A percentile compares a stretch with the other conserved stretches of the same genome.
Conservation (phyloP, 345 rosid species). For the Ailanthus altissimus region DNA sequence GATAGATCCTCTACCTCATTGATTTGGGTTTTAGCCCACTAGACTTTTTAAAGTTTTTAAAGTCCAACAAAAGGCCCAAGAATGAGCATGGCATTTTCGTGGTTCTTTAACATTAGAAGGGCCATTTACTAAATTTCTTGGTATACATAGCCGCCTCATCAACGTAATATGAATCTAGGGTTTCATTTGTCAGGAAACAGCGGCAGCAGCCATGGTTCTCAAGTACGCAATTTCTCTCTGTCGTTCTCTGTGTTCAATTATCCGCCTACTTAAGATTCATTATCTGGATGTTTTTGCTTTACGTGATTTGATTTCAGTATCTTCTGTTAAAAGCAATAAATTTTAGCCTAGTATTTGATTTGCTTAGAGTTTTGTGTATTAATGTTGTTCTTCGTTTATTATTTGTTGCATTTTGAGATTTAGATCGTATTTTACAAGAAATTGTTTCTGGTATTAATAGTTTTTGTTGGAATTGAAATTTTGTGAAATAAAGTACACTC, state of each 20-base stretch:
- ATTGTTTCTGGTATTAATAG: too few species aligned
- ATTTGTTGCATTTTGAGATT: too few species aligned
- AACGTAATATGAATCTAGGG: neutral
- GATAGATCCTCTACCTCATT: too few species aligned
- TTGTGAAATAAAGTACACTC: too few species aligned
- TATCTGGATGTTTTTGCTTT: neutral
- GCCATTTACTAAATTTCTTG: neutral
- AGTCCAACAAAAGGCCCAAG: too few species aligned
- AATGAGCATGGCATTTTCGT: slow-evolving; percentile 5
- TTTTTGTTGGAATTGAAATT: too few species aligned
- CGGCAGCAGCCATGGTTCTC: slow-evolving; percentile 42
- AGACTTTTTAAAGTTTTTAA: too few species aligned
- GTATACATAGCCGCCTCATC: neutral
- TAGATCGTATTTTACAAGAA: too few species aligned
- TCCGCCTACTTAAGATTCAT: neutral
- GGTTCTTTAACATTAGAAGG: neutral
- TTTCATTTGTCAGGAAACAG: neutral
- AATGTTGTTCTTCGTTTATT: too few species aligned
- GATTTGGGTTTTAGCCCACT: too few species aligned
- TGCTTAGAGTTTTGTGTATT: neutral
- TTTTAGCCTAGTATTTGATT: neutral
- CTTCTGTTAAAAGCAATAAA: too few species aligned
- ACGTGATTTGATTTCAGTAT: neutral
- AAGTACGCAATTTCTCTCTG: slow-evolving; percentile 31
- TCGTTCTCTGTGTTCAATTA: neutral